A percentile compares a stretch with the other conserved stretches of the same genome.
Conservation (phyloP, 192 early-diverging fungal genomes). For the Podila minutissima region DNA sequence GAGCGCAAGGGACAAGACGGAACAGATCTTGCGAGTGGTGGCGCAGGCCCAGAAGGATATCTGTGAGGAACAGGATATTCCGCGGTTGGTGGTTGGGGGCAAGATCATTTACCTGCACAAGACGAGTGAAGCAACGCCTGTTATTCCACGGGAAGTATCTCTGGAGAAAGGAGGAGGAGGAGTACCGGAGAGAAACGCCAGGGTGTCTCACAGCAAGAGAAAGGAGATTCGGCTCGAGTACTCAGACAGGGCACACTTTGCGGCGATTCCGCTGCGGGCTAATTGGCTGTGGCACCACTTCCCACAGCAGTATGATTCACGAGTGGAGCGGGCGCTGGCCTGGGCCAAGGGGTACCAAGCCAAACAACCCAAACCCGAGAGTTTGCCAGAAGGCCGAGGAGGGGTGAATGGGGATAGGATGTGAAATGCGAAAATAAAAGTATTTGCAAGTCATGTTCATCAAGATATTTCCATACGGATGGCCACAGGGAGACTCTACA, state of each 20-base stretch:
- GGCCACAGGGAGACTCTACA: too few relatives aligned
- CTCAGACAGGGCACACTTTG: slow-evolving; percentile 41
- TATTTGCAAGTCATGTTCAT: too few relatives aligned
- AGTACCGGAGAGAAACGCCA: slow-evolving; percentile 5
- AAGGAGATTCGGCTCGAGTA: slow-evolving; percentile 53
- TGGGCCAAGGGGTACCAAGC: slow-evolving; percentile 34
- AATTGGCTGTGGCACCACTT: slow-evolving; percentile 59
- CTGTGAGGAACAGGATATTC: slow-evolving; percentile 27
- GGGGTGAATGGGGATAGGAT: too few relatives aligned
- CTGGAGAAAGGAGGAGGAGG: neutral
- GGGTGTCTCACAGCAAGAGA: slow-evolving; percentile 30
- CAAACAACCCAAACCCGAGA: neutral
- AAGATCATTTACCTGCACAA: slow-evolving; percentile 51
- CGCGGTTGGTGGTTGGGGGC: slow-evolving; percentile 36
- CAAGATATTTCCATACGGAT: too few relatives aligned
- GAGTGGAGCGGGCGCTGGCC: slow-evolving; percentile 26
- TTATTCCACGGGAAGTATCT: neutral
- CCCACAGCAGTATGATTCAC: slow-evolving; percentile 54
- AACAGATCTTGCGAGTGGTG: slow-evolving; percentile 24
- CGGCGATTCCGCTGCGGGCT: slow-evolving; percentile 39
- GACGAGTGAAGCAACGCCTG: slow-evolving; percentile 34
- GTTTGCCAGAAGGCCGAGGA: neutral
- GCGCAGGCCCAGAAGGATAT: slow-evolving; percentile 36
- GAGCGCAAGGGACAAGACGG: slow-evolving; percentile 16
- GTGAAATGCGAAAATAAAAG: too few relatives aligned